Base-by-base conservation (phyloP, 805 yeast genomes). In the Hermanozyma aechmeae region DNA sequence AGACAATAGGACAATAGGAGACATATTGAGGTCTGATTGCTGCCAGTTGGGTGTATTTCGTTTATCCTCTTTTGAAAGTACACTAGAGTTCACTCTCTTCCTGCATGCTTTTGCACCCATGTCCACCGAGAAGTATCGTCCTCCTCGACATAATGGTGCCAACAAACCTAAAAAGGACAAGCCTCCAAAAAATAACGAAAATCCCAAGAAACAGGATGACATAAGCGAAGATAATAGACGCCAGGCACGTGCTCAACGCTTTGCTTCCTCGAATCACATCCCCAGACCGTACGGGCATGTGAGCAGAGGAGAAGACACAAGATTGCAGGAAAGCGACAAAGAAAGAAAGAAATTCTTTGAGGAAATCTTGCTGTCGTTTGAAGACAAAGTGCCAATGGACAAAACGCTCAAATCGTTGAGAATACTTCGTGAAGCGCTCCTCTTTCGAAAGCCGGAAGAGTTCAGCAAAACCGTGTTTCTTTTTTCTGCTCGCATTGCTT, bases 221-320 rank as follows among this genome's bases (percentile, higher is more conserved):
- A 30, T 32, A 13, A 38, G 12, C 63, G 13, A 14, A 19, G 32
- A 32, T 14, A n/a, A n/a, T n/a, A n/a, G n/a, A n/a, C n/a, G n/a
- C n/a, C n/a, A n/a, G n/a, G n/a, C n/a, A n/a, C n/a, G n/a, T n/a
- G n/a, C n/a, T n/a, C n/a, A n/a, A n/a, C n/a, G n/a, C n/a, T n/a
- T n/a, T n/a, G n/a, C n/a, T n/a, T n/a, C n/a, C n/a, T 33, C 27
- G 23, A 9, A 16, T 12, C 23, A n/a, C 20, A 25, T 10, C 5
- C 4, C 14, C 12, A 17, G 21, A n/a, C 13, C 56, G 5, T 72
- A 62, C 36, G 81, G 83, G 0, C 53, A 73, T 28, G 49, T 76
- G 6, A 77, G 83, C 37, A 53, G 84, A 32, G 82, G 83, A 1
- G 76, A 69, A 25, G 76, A 68, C 31, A 46, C n/a, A n/a, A n/a